Percentiles rank a stretch among this genome's conserved stretches.
Evolutionary conservation across 2,329 filamentous ascomycete species (phyloP).

Genomic region (Cladophialophora bantiana): DNA sequence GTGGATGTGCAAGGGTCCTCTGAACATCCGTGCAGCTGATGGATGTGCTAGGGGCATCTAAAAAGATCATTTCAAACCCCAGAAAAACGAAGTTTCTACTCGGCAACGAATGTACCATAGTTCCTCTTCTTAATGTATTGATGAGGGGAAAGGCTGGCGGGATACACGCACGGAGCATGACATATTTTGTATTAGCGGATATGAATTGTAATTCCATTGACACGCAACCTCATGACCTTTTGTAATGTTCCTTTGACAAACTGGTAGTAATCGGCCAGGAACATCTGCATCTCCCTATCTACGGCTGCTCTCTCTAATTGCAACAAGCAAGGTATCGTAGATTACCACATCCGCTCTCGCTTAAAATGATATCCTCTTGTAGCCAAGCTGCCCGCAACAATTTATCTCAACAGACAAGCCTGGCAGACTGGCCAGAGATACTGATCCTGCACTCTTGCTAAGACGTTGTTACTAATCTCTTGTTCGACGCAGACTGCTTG

Average conservation of each 20-base stretch:
- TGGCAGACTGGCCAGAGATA: too few species aligned
- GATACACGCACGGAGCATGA: neutral
- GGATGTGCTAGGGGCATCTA: neutral
- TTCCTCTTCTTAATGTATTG: neutral
- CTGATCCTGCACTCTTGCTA: too few species aligned
- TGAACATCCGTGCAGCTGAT: neutral
- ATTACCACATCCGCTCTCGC: too few species aligned
- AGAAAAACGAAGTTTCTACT: neutral
- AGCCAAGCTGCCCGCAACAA: too few species aligned
- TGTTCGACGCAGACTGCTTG: too few species aligned
- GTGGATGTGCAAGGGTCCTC: slow-evolving; percentile 20
- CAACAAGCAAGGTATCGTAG: too few species aligned
- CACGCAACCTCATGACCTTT: neutral
- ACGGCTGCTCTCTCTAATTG: too few species aligned
- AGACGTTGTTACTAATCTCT: too few species aligned
- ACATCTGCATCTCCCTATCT: too few species aligned
- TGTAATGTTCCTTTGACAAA: neutral
- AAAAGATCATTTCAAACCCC: neutral
- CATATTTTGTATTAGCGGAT: neutral
- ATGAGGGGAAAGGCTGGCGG: neutral
- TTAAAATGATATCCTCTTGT: too few species aligned
- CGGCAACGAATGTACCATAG: neutral
- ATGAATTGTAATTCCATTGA: neutral
- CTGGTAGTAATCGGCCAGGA: too few species aligned
- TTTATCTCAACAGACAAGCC: too few species aligned